Conservation (phyloP, 345 rosid genomes). For the Durio zibethinus region DNA sequence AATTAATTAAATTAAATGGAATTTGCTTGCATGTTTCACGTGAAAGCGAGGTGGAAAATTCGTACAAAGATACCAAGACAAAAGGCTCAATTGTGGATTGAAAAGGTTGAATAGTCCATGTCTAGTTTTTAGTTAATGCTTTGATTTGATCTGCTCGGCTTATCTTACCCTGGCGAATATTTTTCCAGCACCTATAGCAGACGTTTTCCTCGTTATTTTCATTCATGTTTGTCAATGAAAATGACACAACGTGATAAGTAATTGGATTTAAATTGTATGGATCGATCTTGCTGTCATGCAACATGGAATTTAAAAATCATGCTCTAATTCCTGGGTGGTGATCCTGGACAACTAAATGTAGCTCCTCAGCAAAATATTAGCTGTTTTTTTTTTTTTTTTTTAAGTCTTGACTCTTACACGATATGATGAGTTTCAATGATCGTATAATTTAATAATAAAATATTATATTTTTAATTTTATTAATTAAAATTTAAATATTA, state of each 20-base stretch:
- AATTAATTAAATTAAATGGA: too few relatives aligned
- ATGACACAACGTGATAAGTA: not conserved
- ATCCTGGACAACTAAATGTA: not conserved
- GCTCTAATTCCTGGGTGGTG: not conserved
- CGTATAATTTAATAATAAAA: too few relatives aligned
- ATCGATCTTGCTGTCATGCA: not conserved
- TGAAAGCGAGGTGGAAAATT: not conserved
- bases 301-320: not conserved
- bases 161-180: not conserved
- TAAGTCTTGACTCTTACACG: too few relatives aligned
- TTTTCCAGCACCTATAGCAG: not conserved
- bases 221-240: not conserved
- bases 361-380: not conserved
- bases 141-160: not conserved
- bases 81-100: not conserved
- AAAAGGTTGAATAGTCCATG: not conserved
- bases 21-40: not conserved
- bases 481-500: too few relatives aligned
- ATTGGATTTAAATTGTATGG: not conserved
- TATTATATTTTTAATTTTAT: too few relatives aligned
- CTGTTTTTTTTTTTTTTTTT: too few relatives aligned
- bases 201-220: not conserved
- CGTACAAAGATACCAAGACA: not conserved
- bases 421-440: too few relatives aligned
- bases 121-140: not conserved